phyloP scores from a whole-genome alignment of 805 yeast genomes.

The Metschnikowia santaceciliae region DNA sequence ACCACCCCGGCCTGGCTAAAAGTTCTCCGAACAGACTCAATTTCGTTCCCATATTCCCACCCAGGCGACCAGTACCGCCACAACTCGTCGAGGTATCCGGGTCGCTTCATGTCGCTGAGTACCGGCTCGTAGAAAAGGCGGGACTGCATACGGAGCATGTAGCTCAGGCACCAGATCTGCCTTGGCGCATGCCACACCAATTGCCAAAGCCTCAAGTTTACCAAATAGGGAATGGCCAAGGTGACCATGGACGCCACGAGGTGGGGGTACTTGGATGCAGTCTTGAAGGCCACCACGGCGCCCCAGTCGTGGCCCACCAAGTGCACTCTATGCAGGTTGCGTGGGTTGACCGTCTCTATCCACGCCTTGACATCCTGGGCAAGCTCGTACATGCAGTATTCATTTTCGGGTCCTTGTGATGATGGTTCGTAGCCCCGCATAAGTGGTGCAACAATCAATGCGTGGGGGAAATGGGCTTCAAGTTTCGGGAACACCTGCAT shows the following conservation, averaged over 20 bases:
- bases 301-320: slow-evolving; percentile 46
- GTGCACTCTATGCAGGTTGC: slow-evolving; percentile 27
- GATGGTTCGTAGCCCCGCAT: slow-evolving; percentile 38
- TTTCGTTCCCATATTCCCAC: slow-evolving; percentile 29
- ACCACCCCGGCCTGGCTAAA: slow-evolving; percentile 24
- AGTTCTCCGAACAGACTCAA: slow-evolving; percentile 27
- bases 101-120: slow-evolving; percentile 14
- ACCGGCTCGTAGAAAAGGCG: slow-evolving; percentile 19
- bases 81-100: slow-evolving; percentile 28
- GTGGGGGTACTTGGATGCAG: slow-evolving; percentile 34
- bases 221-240: slow-evolving; percentile 38
- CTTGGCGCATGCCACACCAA: slow-evolving; percentile 28
- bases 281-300: slow-evolving; percentile 33
- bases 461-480: slow-evolving; percentile 15
- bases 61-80: slow-evolving; percentile 41
- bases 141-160: slow-evolving; percentile 37
- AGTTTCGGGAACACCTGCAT: slow-evolving; percentile 22
- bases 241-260: slow-evolving; percentile 29
- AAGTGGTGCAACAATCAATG: slow-evolving; percentile 30
- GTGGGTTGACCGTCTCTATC: slow-evolving; percentile 23
- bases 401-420: slow-evolving; percentile 23
- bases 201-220: slow-evolving; percentile 26
- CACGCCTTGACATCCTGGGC: slow-evolving; percentile 35
- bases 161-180: slow-evolving; percentile 33
- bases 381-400: slow-evolving; percentile 26